phyloP scores from a whole-genome alignment of 2,329 filamentous ascomycete genomes.

The Clonostachys rosea region DNA sequence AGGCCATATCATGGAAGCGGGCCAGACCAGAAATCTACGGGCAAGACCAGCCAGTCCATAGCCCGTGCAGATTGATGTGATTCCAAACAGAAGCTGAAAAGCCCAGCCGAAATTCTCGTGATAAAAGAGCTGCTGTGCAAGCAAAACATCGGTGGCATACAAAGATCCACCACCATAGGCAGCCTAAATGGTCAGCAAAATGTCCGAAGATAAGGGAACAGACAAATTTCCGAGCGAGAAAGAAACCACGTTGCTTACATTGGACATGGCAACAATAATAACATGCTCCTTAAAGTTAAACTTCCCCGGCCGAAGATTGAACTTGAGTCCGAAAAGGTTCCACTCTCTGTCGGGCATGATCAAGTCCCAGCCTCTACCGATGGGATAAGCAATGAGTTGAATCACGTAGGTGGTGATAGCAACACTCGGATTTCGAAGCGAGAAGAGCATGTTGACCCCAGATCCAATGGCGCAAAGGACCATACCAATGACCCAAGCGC shows the following conservation, averaged over 20 bases:
- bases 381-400: slow-evolving; percentile 57
- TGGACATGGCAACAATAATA: slow-evolving; percentile 60
- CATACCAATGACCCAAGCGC: slow-evolving; percentile 59
- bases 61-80: slow-evolving; percentile 52
- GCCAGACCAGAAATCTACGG: slow-evolving; percentile 47
- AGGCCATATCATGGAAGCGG: slow-evolving; percentile 55
- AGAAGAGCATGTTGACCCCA: slow-evolving; percentile 57
- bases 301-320: slow-evolving; percentile 50
- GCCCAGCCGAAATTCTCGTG: slow-evolving; percentile 48
- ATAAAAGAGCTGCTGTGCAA: slow-evolving; percentile 52
- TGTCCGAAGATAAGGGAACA: background rate
- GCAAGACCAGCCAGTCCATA: slow-evolving; percentile 52
- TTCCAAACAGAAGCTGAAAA: slow-evolving; percentile 48
- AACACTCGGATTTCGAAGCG: slow-evolving; percentile 53
- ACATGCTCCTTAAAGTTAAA: slow-evolving; percentile 62
- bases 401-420: slow-evolving; percentile 57
- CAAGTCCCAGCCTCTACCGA: slow-evolving; percentile 49
- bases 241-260: slow-evolving; percentile 33
- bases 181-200: slow-evolving; percentile 30
- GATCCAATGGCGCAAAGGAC: slow-evolving; percentile 59
- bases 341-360: slow-evolving; percentile 48
- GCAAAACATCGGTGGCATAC: slow-evolving; percentile 47
- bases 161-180: slow-evolving; percentile 53
- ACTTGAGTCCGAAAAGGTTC: slow-evolving; percentile 45
- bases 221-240: too few species aligned